Base-by-base conservation (phyloP, 495 filamentous ascomycete species). In the Copromyces sp. region DNA sequence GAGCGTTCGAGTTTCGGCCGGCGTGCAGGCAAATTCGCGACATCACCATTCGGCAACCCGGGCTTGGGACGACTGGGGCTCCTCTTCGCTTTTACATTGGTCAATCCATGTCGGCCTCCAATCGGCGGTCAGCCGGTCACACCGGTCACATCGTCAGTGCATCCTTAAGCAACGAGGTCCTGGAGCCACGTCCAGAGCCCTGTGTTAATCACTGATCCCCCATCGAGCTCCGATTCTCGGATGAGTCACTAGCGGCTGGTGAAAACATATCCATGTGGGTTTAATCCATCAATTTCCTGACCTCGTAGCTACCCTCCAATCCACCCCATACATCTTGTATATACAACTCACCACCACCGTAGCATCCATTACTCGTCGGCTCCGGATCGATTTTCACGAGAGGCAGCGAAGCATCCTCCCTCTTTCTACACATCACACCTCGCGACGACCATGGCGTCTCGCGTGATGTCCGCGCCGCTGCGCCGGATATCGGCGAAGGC, bases 361-460 rank as follows among this genome's bases (percentile, higher is more conserved):
- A 65, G 53, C 29, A 65, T 65, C 14, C 53, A 12, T 59, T 17
- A 65, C 29, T 65, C 32, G 53, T 61, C 53, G 29, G 7, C 53
- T 65, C 14, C 53, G 29, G 53, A 65, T 65, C 14, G 53, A 65
- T 65, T 65, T 3, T 24, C 53, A 65, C 53, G 53, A 65, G 53
- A 29, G 53, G 53, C 53, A 65, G 53, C 29, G 53, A 65, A 65
- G 53, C 14, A 35, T 9, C 2, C 2, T 37, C 29, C 2, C 53
- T 37, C 53, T 37, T 29, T 65, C 29, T 35, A 32, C 7, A 71
- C 71, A 78, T 81, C 80, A 75, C 71, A 75, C 77, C 77, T 69
- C 40, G 53, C 65, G 70, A 44, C 47, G 77, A 73, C 61, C 70
- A 86, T 86, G 84, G 83, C 83, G 38, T 82, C 83, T 79, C 84